Evolutionary conservation across 345 rosid species (phyloP).

Genomic region (Iberis pinnata): DNA sequence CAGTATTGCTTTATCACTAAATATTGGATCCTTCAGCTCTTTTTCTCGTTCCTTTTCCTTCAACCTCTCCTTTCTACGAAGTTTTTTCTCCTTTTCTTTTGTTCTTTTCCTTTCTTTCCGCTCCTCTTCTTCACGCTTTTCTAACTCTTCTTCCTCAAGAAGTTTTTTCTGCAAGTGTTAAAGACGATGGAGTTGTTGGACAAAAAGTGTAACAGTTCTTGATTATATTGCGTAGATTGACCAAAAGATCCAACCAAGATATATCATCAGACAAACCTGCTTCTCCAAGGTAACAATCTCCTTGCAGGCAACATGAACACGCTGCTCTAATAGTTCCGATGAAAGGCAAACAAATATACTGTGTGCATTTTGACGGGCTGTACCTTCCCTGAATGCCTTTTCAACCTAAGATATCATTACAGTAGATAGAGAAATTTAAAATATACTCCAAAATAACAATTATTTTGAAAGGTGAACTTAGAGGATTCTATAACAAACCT

Average conservation of each 20-base stretch:
- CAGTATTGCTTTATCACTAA: conserved; percentile 15
- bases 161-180: conserved; percentile 56
- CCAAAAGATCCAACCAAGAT: too few relatives aligned
- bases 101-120: conserved; percentile 80
- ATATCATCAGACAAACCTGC: conserved; percentile 62
- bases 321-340: conserved; percentile 71
- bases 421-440: background rate
- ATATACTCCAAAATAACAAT: background rate
- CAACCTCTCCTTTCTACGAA: conserved; percentile 85
- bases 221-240: background rate
- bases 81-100: conserved; percentile 89
- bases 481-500: conserved; percentile 43
- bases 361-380: conserved; percentile 95
- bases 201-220: background rate
- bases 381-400: conserved; percentile 96
- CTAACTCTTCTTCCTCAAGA: conserved; percentile 95
- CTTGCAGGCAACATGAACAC: conserved; percentile 94
- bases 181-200: conserved; percentile 17
- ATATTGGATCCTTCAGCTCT: conserved; percentile 40
- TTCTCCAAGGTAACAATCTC: conserved; percentile 84
- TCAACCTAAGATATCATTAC: conserved; percentile 53
- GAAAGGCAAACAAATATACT: conserved; percentile 93
- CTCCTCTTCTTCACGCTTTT: conserved; percentile 92
- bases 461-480: conserved; percentile 26
- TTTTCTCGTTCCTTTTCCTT: conserved; percentile 82